These are phyloP conservation scores for Globisporangium orthogonon DNA, from an alignment of 352 stramenopile genomes.

Conservation along the genomic window DNA sequence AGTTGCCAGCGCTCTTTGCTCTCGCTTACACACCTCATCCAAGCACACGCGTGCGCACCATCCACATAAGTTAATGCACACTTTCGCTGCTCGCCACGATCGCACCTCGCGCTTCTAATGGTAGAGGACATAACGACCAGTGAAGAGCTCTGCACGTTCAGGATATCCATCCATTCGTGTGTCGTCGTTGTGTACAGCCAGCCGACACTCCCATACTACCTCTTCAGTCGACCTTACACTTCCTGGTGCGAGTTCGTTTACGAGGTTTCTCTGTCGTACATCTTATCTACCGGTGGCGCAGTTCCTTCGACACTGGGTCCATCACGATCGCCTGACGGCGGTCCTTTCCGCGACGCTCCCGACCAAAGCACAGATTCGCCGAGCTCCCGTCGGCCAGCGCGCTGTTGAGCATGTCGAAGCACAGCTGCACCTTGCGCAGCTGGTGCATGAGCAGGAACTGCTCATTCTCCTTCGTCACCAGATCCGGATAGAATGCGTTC, in stretches of 20 bases:
- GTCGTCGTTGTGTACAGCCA: neutral
- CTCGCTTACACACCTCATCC: neutral
- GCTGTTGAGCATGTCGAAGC: slow-evolving; percentile 49
- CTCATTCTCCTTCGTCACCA: slow-evolving; percentile 31
- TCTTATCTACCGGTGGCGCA: slow-evolving; percentile 45
- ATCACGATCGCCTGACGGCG: slow-evolving; percentile 63
- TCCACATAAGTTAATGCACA: too few species aligned
- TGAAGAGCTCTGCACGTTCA: too few species aligned
- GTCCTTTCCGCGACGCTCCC: slow-evolving; percentile 62
- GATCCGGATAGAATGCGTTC: slow-evolving; percentile 63
- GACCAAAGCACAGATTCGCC: slow-evolving; percentile 41
- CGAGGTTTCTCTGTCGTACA: neutral
- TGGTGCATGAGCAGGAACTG: slow-evolving; percentile 64
- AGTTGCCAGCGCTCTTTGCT: neutral
- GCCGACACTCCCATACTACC: too few species aligned
- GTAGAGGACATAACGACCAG: too few species aligned
- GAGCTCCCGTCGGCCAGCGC: slow-evolving; percentile 19
- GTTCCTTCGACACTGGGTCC: slow-evolving; percentile 48
- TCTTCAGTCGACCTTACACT: neutral
- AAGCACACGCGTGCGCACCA: neutral
- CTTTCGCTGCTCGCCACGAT: too few species aligned
- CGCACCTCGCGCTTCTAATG: too few species aligned
- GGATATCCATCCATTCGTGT: neutral
- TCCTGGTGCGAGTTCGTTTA: neutral
- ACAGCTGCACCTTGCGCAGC: slow-evolving; percentile 60